Percentiles rank a stretch among this genome's conserved stretches.
These are phyloP conservation scores for Solanum sejunctum DNA, from an alignment of 257 asterid genomes.

Conservation along the genomic window DNA sequence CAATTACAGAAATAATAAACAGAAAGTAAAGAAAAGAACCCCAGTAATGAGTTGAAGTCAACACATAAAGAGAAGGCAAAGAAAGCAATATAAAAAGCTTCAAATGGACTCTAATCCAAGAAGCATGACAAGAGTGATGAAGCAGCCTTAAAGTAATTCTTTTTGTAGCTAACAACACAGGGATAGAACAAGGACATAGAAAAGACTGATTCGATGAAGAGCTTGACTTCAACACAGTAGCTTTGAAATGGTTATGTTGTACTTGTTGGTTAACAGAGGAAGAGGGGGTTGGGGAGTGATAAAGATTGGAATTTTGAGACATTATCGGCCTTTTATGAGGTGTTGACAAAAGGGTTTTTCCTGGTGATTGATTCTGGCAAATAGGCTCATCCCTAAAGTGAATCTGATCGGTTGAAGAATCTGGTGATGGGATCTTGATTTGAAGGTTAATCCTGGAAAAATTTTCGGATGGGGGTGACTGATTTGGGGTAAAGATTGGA, in stretches of 20 bases:
- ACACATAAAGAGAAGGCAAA: constrained; percentile 17
- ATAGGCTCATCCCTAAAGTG: constrained; percentile 11
- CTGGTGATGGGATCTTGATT: constrained; percentile 19
- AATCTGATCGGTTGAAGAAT: constrained; percentile 1
- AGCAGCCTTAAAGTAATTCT: constrained; percentile 20
- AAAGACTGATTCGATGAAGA: constrained; percentile 4
- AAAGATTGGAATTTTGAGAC: constrained; percentile 18
- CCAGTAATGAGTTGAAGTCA: constrained; percentile 16
- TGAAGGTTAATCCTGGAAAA: neutral
- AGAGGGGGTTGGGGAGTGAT: constrained; percentile 14
- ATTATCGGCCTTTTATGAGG: constrained; percentile 31
- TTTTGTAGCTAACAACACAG: constrained; percentile 22
- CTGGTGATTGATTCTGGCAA: constrained; percentile 2
- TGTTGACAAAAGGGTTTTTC: constrained; percentile 12
- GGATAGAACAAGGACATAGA: constrained; percentile 17
- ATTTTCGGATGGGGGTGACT: neutral
- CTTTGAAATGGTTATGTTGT: neutral
- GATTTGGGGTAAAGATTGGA: neutral
- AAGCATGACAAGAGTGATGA: constrained; percentile 24
- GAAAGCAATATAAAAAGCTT: constrained; percentile 22
- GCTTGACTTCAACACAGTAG: neutral
- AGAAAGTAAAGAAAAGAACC: constrained; percentile 14
- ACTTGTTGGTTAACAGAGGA: constrained; percentile 1
- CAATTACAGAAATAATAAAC: constrained; percentile 7
- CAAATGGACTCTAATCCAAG: constrained; percentile 25